Evolutionary conservation across 371 early-diverging fungal species (phyloP), one percentile per base, ranked within the genome.

Genomic region (Saksenaea vasiformis): DNA sequence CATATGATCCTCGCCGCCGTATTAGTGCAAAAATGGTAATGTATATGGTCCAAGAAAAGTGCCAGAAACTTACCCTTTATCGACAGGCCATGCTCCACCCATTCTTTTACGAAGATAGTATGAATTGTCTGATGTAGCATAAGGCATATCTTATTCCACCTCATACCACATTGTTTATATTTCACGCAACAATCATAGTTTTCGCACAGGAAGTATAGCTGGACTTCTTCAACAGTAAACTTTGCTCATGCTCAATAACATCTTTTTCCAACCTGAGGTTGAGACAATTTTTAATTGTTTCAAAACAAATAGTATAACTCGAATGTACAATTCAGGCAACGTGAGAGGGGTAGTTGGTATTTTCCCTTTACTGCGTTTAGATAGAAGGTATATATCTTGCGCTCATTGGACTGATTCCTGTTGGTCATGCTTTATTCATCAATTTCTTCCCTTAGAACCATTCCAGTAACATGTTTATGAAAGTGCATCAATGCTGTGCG

Each of bases 1-100:
- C n/a, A 3, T 76, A 76, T 47, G 59, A 76, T 65, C 77, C 77
- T 8, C 58, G 54, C 0, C 26, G 54, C 34, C 66, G 77, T 53
- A 62, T 76, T 24, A 68, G 71, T 5, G 77, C 77, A 10, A 36
- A 64, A 54, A 60, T 36, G 56, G 69, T 69, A 58, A 61, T 43
- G 5, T 19, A 22, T 4, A 24, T 31, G 15, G 17, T 31, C 24
- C 3, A 36, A 4, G 28, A 17, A 47, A n/a, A 34, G 22, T 13
- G 9, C 3, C 24, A 11, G 34, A 19, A n/a, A n/a, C n/a, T n/a
- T n/a, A 44, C 39, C 17, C 26, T 4, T 15, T 39, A 27, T 47
- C 19, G 11, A 60, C 19, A 64, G 64, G 73, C 73, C 17, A 67
- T 67, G 47, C 62, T 65, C 24, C 67, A 73, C 35, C 44, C 59